These are phyloP conservation scores for Cryphonectria japonica DNA, from an alignment of 2,329 filamentous ascomycete genomes.

Conservation along the genomic window DNA sequence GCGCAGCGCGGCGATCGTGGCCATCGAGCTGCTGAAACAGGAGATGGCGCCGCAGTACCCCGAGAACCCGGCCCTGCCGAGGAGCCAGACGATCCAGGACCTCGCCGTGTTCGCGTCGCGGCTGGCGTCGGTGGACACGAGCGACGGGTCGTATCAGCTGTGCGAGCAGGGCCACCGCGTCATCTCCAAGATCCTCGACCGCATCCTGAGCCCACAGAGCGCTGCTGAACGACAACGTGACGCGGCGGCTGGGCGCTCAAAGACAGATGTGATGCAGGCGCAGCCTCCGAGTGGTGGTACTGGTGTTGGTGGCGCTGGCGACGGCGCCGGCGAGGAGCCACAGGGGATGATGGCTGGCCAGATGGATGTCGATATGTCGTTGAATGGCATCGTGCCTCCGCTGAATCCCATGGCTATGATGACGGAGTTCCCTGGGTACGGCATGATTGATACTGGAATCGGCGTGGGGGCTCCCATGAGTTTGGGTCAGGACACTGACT, in stretches of 20 bases:
- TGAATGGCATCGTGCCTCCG: constrained; percentile 20
- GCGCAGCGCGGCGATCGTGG: constrained; percentile 41
- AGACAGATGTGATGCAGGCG: constrained; percentile 1
- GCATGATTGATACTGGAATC: constrained; percentile 35
- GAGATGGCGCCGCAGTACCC: constrained; percentile 38
- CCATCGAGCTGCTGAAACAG: constrained; percentile 42
- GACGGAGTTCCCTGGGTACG: constrained; percentile 32
- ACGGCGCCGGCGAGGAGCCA: not conserved
- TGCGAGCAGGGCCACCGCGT: constrained; percentile 42
- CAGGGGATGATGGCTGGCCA: constrained; percentile 28
- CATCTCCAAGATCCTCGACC: constrained; percentile 42
- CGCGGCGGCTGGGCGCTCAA: constrained; percentile 23
- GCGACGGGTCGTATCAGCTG: constrained; percentile 37
- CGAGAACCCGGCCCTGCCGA: constrained; percentile 39
- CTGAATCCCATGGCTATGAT: constrained; percentile 30
- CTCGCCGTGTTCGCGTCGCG: constrained; percentile 41
- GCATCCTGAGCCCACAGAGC: constrained; percentile 37
- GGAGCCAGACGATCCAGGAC: constrained; percentile 43
- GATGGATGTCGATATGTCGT: constrained; percentile 29
- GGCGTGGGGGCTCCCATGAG: constrained; percentile 36
- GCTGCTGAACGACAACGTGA: constrained; percentile 25
- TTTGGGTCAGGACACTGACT: constrained; percentile 39
- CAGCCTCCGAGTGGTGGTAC: constrained; percentile 8
- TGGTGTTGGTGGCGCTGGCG: too few relatives aligned
- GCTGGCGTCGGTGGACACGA: constrained; percentile 38